Evolutionary conservation across 495 filamentous ascomycete genomes (phyloP).

Genomic region (Elasticomyces elasticus): DNA sequence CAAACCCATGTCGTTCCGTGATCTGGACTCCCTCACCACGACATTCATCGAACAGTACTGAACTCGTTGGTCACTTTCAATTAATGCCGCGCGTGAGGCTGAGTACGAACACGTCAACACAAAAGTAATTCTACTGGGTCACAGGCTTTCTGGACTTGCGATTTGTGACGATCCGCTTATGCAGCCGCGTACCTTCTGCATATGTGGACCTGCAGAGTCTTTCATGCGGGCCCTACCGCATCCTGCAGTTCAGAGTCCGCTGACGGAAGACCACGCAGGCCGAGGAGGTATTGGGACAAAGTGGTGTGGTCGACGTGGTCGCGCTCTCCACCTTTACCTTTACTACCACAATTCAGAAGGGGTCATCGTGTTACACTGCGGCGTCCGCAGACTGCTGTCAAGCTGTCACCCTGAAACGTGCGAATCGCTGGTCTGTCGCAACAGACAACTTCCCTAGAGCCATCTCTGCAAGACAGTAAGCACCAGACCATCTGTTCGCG

Average conservation of each 20-base stretch:
- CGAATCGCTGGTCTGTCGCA: not conserved
- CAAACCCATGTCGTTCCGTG: no score
- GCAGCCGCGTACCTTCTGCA: not conserved
- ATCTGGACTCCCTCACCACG: no score
- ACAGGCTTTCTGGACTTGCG: not conserved
- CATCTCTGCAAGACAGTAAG: no score
- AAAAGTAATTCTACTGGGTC: no score
- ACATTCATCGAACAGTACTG: no score
- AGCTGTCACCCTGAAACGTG: not conserved
- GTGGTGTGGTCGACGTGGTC: no score
- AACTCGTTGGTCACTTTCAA: no score
- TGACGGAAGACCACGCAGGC: not conserved
- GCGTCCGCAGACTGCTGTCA: not conserved
- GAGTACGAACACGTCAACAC: no score
- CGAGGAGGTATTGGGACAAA: not conserved
- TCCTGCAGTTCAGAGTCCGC: not conserved
- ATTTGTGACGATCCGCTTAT: not conserved
- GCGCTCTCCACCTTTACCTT: no score
- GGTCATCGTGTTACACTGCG: not conserved
- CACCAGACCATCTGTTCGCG: not conserved
- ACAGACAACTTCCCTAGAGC: not conserved
- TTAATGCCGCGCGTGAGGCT: no score
- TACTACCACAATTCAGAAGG: no score
- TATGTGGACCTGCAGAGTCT: not conserved
- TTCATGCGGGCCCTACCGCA: no score